A percentile compares a stretch with the other conserved stretches of the same genome.
Evolutionary conservation across 75 land plant genomes (phyloP).

Genomic region (Azolla pinnata): DNA sequence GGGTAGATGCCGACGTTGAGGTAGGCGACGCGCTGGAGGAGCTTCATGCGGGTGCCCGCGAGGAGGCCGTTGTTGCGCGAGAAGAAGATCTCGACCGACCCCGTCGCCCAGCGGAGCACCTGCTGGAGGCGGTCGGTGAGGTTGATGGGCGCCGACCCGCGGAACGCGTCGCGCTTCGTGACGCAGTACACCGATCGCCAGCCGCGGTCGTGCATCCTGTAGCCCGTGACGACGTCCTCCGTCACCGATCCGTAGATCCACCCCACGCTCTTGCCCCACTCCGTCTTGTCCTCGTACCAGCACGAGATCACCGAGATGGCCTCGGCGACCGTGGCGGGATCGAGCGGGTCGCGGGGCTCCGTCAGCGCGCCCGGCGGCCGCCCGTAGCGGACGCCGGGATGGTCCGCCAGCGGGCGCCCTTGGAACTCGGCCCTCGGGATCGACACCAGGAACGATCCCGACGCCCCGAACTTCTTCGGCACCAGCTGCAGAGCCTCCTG

Average conservation of each 20-base stretch:
- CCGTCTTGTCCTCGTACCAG: conserved; percentile 50
- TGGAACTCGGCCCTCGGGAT: conserved; percentile 24
- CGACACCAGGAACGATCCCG: conserved; percentile 9
- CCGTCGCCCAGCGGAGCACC: conserved; percentile 68
- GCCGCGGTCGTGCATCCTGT: conserved; percentile 76
- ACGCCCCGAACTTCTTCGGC: conserved; percentile 27
- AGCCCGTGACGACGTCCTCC: conserved; percentile 77
- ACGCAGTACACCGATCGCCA: conserved; percentile 76
- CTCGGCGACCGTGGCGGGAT: conserved; percentile 38
- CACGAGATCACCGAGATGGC: conserved; percentile 47
- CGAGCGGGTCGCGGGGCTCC: conserved; percentile 30
- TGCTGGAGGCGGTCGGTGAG: conserved; percentile 70
- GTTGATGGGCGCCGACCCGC: conserved; percentile 74
- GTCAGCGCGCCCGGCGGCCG: conserved; percentile 41
- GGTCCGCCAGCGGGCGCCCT: conserved; percentile 22
- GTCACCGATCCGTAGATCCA: conserved; percentile 34
- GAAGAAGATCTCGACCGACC: conserved; percentile 69
- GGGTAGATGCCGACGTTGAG: conserved; percentile 64
- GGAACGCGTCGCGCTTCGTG: conserved; percentile 62
- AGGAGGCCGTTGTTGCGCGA: conserved; percentile 54
- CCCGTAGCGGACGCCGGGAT: conserved; percentile 36
- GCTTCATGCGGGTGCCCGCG: conserved; percentile 39
- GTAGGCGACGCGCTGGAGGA: conserved; percentile 52
- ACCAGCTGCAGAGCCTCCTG: conserved; percentile 11
- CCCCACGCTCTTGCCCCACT: conserved; percentile 62